Evolutionary conservation across 257 asterid species (phyloP), one percentile per base, ranked within the genome.

Genomic region (Plantago major): DNA sequence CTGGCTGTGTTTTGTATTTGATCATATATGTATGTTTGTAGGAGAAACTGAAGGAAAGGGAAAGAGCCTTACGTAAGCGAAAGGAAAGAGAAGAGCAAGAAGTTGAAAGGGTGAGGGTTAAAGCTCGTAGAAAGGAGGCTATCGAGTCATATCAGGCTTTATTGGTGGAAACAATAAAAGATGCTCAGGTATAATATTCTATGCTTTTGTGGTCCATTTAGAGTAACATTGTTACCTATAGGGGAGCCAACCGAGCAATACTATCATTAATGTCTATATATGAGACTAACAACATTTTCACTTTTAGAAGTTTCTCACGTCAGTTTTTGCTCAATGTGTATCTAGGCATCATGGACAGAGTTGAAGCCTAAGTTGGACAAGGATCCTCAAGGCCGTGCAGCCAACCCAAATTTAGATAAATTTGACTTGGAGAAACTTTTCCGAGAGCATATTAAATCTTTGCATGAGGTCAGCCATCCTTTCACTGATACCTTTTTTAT

Each of bases 71-170:
- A 60, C 89, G 95, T 58, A 93, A 89, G 76, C 71, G 97, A 67
- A 93, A 93, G 80, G 99, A 89, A 78, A 87, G 99, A 74, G 99
- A 93, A 71, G 99, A 87, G 72, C 99, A 89, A 76, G 99, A 93
- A 80, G 97, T 93, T 58, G 99, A 93, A 78, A 80, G 99, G 77
- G 97, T 93, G 79, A 82, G 96, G 72, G 56, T 70, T 43, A 93
- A 93, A 85, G 95, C 95, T 71, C 95, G 83, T 62, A 83, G 99
- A 71, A 93, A 87, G 82, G 99, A 83, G 72, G 95, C 92, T 60
- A 70, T 85, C 67, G 99, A 93, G 71, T 89, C 95, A 33, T 93
- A 85, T 80, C 96, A 87, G 72, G 84, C 99, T 69, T 76, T 93
- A 68, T 75, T 93, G 72, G 99, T 93, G 67, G 99, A 93, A 78